Base-by-base conservation (phyloP, 768 basidiomycete species). In the Clathrus columnatus region DNA sequence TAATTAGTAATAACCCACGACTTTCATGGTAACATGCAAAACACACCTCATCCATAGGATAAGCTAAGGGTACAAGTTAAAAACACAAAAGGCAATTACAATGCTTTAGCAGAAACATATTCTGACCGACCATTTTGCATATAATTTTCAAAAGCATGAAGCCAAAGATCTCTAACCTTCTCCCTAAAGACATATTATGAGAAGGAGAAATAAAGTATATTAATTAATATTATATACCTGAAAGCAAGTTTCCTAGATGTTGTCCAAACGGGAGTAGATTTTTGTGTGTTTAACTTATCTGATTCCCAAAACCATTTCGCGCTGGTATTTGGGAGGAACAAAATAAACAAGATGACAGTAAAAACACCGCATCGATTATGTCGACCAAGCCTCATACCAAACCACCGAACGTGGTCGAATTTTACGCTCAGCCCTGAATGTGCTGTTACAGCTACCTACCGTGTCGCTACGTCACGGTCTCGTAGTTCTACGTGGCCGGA, bases 61-160 rank as follows among this genome's bases (percentile, higher is more conserved):
- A 91, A n/a, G 87, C 88, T 88, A 59, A 7, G n/a, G n/a, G n/a
- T n/a, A n/a, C n/a, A n/a, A n/a, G n/a, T n/a, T n/a, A 42, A 36
- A 20, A 69, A 54, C 42, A 54, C 62, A 60, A 58, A 61, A 65
- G 61, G 65, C 48, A 54, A 60, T 48, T 58, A 51, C 56, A n/a
- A 54, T 56, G 44, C 27, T 54, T 24, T 43, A 50, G 21, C 24
- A 49, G 27, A 49, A 45, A 21, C 4, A 26, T 41, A 32, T 48
- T 23, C 41, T 29, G 23, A 66, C 70, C 62, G 60, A 90, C 89
- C 93, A 65, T 79, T 80, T 47, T 70, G 76, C 92, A 95, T 94
- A 68, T 96, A 96, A 62, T 81, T 83, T 62, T 89, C 69, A 64
- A 84, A 96, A 0, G 92, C 93, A 73, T 95, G 92, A 64, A 89